Base-by-base conservation (phyloP, 106 monocot genomes). In the Iris macrosiphon region DNA sequence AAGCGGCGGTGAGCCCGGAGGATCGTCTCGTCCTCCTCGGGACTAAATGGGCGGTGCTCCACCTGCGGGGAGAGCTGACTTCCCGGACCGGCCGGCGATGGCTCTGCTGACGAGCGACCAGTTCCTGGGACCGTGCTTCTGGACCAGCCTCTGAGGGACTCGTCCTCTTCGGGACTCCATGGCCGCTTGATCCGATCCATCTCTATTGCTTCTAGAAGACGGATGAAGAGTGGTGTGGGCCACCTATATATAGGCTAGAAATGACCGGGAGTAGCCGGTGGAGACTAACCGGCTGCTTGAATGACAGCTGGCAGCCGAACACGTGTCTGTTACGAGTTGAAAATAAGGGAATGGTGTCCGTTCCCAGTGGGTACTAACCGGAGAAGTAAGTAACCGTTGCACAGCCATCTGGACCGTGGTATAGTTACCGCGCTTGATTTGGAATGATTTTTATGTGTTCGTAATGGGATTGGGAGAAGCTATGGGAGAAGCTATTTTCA, bases 81-180 rank as follows among this genome's bases (percentile, higher is more conserved):
- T 81, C 22, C 81, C 81, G 7, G 81, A 81, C 16, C 81, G 34
- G 1, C 81, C 81, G 2, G 76, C 68, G 6, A 81, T 76, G 25
- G 81, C 76, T 13, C 49, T 68, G 68, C 81, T 81, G n/a, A 81
- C 76, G 18, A 81, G 28, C 37, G 81, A 76, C 81, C 81, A 81
- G 72, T 81, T 81, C 54, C 81, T 56, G 2, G 81, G 39, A 25
- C 81, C 81, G 45, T 72, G 81, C 52, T 57, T 59, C 40, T 33
- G 31, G 41, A 81, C 81, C 46, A 76, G 59, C 42, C 54, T 26
- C 60, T 76, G 71, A 81, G 52, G 25, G 59, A 45, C 31, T 72
- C 68, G 55, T 81, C 81, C 46, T 81, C 81, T 61, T 81, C 72
- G 6, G 81, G 81, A 33, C 76, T 76, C 81, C 81, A 81, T 3